Evolutionary conservation across 805 yeast species (phyloP).

Genomic region (Citeromyces nyonsensis): DNA sequence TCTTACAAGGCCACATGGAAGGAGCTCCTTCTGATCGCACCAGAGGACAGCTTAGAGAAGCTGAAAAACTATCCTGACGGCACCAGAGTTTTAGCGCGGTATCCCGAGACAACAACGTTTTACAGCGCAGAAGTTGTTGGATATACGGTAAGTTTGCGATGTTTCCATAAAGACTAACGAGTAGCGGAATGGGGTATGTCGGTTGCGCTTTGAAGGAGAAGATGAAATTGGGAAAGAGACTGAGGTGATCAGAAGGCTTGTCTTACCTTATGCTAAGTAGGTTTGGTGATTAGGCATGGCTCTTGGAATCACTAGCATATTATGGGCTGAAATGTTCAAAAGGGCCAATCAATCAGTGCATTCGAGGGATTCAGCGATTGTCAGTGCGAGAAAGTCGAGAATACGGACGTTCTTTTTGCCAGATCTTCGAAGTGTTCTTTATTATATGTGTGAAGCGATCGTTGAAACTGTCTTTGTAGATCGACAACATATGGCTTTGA

Average conservation of each 20-base stretch:
- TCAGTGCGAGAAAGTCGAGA: no score
- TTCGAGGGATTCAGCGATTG: no score
- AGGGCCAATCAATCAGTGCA: no score
- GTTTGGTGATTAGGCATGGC: no score
- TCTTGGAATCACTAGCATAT: no score
- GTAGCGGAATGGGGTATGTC: slow-evolving; percentile 53
- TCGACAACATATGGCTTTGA: no score
- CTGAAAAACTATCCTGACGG: slow-evolving; percentile 54
- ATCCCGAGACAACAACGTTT: slow-evolving; percentile 95
- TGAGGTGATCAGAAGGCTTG: slow-evolving; percentile 75
- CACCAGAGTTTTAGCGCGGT: slow-evolving; percentile 75
- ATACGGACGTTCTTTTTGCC: no score
- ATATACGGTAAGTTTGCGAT: slow-evolving; percentile 22
- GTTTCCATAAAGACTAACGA: background rate
- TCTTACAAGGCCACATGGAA: slow-evolving; percentile 70
- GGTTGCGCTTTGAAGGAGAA: slow-evolving; percentile 86
- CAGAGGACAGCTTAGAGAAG: slow-evolving; percentile 21
- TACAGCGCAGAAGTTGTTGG: slow-evolving; percentile 90
- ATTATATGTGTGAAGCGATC: no score
- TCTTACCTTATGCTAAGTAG: slow-evolving; percentile 48
- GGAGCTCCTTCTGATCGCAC: slow-evolving; percentile 65
- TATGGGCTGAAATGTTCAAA: no score
- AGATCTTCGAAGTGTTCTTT: no score
- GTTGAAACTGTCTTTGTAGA: no score
- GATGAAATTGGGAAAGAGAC: slow-evolving; percentile 94